These are phyloP conservation scores for Coemansia sp. DNA, from an alignment of 192 early-diverging fungal genomes.

Conservation along the genomic window DNA sequence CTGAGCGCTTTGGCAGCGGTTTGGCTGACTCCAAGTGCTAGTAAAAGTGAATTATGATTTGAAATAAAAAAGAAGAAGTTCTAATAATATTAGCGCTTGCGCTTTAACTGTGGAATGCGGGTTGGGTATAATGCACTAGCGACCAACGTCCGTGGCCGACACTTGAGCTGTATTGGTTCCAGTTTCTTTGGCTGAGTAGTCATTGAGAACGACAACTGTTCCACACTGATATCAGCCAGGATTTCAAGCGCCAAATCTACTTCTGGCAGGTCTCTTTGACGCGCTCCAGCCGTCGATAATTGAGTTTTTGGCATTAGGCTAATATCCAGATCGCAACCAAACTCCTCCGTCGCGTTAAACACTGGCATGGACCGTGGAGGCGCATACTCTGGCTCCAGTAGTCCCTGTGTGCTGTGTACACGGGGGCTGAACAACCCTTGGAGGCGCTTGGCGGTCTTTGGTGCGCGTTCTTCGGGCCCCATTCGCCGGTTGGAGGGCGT, in stretches of 20 bases:
- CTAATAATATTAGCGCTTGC: slow-evolving; percentile 35
- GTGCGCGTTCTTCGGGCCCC: slow-evolving; percentile 9
- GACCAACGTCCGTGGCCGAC: slow-evolving; percentile 20
- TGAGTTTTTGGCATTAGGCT: slow-evolving; percentile 38
- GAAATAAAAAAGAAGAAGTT: not conserved
- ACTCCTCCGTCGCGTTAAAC: slow-evolving; percentile 25
- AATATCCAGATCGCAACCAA: slow-evolving; percentile 44
- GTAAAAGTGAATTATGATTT: not conserved
- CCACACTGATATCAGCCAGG: slow-evolving; percentile 20
- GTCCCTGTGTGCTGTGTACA: slow-evolving; percentile 13
- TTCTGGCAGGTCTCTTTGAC: slow-evolving; percentile 17
- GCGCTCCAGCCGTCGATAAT: slow-evolving; percentile 11
- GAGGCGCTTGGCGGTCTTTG: slow-evolving; percentile 25
- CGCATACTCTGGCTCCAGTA: slow-evolving; percentile 47
- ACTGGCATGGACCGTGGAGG: slow-evolving; percentile 12
- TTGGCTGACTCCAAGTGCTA: slow-evolving; percentile 12
- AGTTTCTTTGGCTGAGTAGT: slow-evolving; percentile 13
- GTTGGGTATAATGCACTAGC: slow-evolving; percentile 35
- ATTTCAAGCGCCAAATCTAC: slow-evolving; percentile 29
- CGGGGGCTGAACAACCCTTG: slow-evolving; percentile 35
- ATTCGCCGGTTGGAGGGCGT: slow-evolving; percentile 22
- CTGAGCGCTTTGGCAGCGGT: slow-evolving; percentile 58
- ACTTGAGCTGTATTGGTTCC: slow-evolving; percentile 7
- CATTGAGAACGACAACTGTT: slow-evolving; percentile 2
- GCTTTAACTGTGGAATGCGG: slow-evolving; percentile 50